These are phyloP conservation scores for Petunia axillaris DNA, from an alignment of 257 asterid species.

Conservation along the genomic window DNA sequence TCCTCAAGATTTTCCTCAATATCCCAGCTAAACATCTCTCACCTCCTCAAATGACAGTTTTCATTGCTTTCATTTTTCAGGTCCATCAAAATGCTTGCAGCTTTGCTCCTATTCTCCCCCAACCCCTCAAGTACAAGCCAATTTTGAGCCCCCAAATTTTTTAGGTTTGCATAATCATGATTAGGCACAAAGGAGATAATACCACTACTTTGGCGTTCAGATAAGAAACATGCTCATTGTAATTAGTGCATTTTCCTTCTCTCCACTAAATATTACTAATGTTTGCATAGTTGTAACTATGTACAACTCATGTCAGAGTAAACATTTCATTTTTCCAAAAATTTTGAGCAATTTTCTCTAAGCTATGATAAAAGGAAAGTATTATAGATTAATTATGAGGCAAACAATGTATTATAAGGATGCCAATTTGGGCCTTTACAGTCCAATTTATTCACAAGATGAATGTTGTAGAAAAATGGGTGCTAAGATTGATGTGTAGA, in stretches of 20 bases:
- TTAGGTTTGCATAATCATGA: not conserved
- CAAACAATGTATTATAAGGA: not conserved
- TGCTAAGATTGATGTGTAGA: not conserved
- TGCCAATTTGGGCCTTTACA: not conserved
- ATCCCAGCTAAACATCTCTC: not conserved
- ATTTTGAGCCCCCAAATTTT: not conserved
- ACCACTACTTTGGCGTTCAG: not conserved
- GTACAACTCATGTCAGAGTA: not conserved
- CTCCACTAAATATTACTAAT: not conserved
- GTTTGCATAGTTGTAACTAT: not conserved
- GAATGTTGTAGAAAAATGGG: not conserved
- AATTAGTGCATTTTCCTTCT: conserved; percentile 1
- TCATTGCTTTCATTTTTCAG: not conserved
- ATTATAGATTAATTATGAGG: not conserved
- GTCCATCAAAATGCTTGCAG: not conserved
- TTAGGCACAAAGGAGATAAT: not conserved
- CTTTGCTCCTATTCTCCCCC: not conserved
- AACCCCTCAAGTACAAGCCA: not conserved
- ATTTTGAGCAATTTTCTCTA: not conserved
- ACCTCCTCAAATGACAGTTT: not conserved
- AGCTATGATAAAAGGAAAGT: not conserved
- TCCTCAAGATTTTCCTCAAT: not conserved
- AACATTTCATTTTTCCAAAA: not conserved
- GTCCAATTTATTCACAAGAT: too few species aligned
- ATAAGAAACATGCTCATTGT: not conserved